Evolutionary conservation across 2,329 filamentous ascomycete genomes (phyloP), one percentile per base, ranked within the genome.

Genomic region (Penicillium expansum): DNA sequence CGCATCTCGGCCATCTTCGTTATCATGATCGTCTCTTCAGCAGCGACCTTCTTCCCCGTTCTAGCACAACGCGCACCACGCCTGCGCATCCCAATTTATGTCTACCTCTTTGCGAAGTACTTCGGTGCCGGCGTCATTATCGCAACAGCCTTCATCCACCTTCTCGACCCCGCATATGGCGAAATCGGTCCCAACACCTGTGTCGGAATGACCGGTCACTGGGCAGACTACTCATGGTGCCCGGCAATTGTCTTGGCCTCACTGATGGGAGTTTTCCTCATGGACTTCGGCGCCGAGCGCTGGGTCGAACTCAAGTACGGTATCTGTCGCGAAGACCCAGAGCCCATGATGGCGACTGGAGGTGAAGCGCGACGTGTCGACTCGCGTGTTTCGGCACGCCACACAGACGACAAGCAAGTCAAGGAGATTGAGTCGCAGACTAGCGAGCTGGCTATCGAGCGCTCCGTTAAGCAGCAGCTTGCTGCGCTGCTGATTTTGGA

Each of bases 161-260:
- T 80, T 8, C 73, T 79, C 20, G 77, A 79, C 33, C 77, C 77
- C 1, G 76, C 77, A 0, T 79, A 79, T 53, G 48, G 41, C 1
- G 72, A 76, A 51, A 79, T 80, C 51, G 80, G 80, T 5, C 71
- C 77, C 0, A 61, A 72, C n/a, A 76, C 76, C 24, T 83, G 80
- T 57, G 79, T 82, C 5, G 81, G 81, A 22, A 77, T 82, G 74
- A 83, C 82, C 0, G 80, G 78, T 1, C 72, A 75, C 43, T 84
- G 82, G 78, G 76, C 74, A 0, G 62, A 72, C 16, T 85, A 82
- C 68, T 73, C 77, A 0, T 84, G 82, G 82, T 77, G 77, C 1
- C 79, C 81, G 0, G 81, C 80, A 20, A 79, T 84, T 44, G 78
- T 79, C 2, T 67, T 84, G 37, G 67, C 74, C 0, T 79, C 80